A percentile compares a stretch with the other conserved stretches of the same genome.
phyloP scores from a whole-genome alignment of 2,329 filamentous ascomycete genomes.

The Botryotinia calthae region DNA sequence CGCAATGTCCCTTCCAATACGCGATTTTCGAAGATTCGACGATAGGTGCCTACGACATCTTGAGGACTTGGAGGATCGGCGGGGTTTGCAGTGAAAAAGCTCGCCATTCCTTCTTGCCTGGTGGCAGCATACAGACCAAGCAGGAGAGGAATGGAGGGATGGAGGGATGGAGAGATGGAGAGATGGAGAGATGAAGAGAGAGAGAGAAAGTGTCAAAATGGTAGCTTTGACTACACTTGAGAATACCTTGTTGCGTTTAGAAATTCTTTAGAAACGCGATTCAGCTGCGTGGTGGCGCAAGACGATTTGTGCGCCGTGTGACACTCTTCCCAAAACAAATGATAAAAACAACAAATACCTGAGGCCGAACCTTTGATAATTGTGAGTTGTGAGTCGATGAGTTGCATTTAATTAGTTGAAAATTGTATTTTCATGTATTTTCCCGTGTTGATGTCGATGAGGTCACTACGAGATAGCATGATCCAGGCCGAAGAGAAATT shows the following conservation, averaged over 20 bases:
- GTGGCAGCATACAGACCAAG: not conserved
- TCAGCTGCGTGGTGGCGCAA: conserved; percentile 1
- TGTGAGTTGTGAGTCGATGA: not conserved
- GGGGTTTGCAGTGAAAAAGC: not conserved
- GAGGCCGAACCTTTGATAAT: not conserved
- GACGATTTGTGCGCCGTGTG: not conserved
- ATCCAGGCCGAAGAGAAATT: not conserved
- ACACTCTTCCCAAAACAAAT: not conserved
- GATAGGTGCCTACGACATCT: conserved; percentile 39
- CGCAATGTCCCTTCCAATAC: conserved; percentile 43
- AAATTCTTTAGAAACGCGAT: not conserved
- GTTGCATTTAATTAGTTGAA: not conserved
- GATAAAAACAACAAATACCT: not conserved
- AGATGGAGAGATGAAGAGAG: not conserved
- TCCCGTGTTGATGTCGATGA: not conserved
- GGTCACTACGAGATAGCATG: not conserved
- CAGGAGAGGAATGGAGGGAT: not conserved
- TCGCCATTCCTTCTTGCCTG: not conserved
- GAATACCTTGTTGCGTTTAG: not conserved
- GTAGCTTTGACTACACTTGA: not conserved
- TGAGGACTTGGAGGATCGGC: conserved; percentile 25
- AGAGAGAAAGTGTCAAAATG: not conserved
- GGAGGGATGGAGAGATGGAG: not conserved
- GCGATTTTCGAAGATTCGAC: conserved; percentile 40
- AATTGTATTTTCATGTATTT: not conserved